These are phyloP conservation scores for Luvunga scandens DNA, from an alignment of 345 rosid species.

Conservation along the genomic window DNA sequence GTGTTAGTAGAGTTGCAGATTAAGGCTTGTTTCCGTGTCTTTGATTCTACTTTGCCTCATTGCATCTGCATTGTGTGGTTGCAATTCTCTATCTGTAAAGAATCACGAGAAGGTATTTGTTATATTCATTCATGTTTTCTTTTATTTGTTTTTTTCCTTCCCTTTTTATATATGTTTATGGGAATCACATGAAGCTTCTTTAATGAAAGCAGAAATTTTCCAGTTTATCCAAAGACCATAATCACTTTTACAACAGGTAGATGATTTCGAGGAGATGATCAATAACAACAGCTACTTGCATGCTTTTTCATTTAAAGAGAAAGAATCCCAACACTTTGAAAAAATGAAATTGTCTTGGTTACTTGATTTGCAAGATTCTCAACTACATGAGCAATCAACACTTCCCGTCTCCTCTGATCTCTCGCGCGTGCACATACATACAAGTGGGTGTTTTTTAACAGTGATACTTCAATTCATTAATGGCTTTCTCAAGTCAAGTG, in stretches of 20 bases:
- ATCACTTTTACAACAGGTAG: slow-evolving; percentile 26
- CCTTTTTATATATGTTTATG: no score
- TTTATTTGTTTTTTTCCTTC: neutral
- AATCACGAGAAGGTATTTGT: slow-evolving; percentile 15
- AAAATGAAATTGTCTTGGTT: slow-evolving; percentile 1
- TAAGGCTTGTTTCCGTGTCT: slow-evolving; percentile 27
- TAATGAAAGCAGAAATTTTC: slow-evolving; percentile 5
- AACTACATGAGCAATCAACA: no score
- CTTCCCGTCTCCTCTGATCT: neutral
- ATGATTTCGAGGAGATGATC: slow-evolving; percentile 21
- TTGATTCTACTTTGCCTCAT: slow-evolving; percentile 22
- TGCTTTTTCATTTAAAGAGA: slow-evolving; percentile 9
- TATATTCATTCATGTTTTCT: slow-evolving; percentile 12
- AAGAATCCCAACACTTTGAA: neutral
- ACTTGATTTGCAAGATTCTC: slow-evolving; percentile 25
- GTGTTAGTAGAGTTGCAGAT: slow-evolving; percentile 28
- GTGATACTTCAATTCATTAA: no score
- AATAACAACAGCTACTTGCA: neutral
- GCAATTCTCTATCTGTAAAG: slow-evolving; percentile 31
- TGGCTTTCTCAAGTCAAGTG: neutral
- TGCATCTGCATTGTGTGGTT: slow-evolving; percentile 29
- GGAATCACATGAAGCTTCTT: slow-evolving; percentile 14
- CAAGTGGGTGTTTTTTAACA: neutral
- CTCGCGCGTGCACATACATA: neutral
- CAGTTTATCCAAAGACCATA: slow-evolving; percentile 7